Evolutionary conservation across 306 rosid genomes (phyloP).

Genomic region (Cicer pinnatifidum): DNA sequence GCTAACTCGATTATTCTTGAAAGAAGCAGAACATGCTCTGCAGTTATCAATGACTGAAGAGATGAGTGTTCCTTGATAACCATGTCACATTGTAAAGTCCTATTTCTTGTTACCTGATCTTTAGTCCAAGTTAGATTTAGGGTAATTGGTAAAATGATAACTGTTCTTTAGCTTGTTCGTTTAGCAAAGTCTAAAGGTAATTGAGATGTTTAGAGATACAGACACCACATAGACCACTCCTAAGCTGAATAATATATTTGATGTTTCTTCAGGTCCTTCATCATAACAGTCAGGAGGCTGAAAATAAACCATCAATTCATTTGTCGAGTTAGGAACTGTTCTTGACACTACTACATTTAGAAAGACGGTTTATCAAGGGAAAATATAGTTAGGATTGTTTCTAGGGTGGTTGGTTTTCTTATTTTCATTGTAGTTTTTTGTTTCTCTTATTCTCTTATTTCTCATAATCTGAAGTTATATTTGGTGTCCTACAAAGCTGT

Average conservation of each 20-base stretch:
- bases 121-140: not conserved
- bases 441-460: slow-evolving; percentile 60
- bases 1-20: too few relatives aligned
- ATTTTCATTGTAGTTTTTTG: slow-evolving; percentile 56
- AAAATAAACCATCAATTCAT: slow-evolving; percentile 36
- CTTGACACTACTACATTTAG: slow-evolving; percentile 70
- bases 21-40: too few relatives aligned
- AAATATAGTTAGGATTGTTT: slow-evolving; percentile 62
- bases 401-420: slow-evolving; percentile 59
- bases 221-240: too few relatives aligned
- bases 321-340: slow-evolving; percentile 66
- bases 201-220: too few relatives aligned
- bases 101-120: slow-evolving; percentile 10
- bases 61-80: too few relatives aligned
- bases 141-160: too few relatives aligned
- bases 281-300: slow-evolving; percentile 69
- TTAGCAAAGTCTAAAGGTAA: too few relatives aligned
- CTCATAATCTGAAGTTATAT: slow-evolving; percentile 57
- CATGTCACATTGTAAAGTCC: not conserved
- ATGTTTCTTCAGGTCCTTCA: slow-evolving; percentile 60
- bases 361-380: slow-evolving; percentile 63
- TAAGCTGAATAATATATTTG: not conserved
- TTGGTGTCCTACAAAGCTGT: slow-evolving; percentile 82
- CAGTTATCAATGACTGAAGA: too few relatives aligned
- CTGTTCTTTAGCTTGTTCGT: too few relatives aligned